Evolutionary conservation across 2,329 filamentous ascomycete genomes (phyloP), one percentile per base, ranked within the genome.

Genomic region (Dactylellina haptotyla): DNA sequence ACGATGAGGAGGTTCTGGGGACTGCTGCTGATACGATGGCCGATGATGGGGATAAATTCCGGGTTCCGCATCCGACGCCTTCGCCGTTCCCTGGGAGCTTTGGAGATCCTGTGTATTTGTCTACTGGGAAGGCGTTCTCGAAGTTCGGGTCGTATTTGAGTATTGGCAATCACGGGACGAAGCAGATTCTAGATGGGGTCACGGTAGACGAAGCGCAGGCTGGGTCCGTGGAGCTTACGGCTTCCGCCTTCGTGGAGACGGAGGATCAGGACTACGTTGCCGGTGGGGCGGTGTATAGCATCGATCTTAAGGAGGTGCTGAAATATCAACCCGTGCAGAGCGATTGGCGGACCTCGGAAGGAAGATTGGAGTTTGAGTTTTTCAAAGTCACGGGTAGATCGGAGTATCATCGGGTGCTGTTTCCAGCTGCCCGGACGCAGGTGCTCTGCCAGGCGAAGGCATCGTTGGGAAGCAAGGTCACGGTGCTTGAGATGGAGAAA

Each of bases 141-240:
- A 75, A 78, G 46, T 76, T 78, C 16, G 77, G 77, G 1, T 62
- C 75, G 26, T 76, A 72, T n/a, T 16, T 78, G 5, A 69, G 75
- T 16, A 61, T 73, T 16, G 76, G 75, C 3, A 67, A 39, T 10
- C 57, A 66, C 20, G 62, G 62, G 20, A 59, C 54, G 1, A 61
- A 37, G 12, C 45, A 59, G 25, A 45, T 71, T 1, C 48, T 64
- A 6, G 45, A 54, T 4, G 58, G 66, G 9, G 28, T 16, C 6
- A 30, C 25, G 9, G 12, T 53, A 2, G 12, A 53, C 26, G 32
- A 16, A 26, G 53, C 59, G 9, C 67, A 65, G n/a, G 43, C 39
- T 26, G 59, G 30, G 4, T 59, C 58, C 3, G 45, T 72, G 9
- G 67, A 72, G 18, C 53, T 72, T 2, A 61, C 48, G 9, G 67